Evolutionary conservation across 2,329 filamentous ascomycete genomes (phyloP).

Genomic region (Geosmithia putterillii): DNA sequence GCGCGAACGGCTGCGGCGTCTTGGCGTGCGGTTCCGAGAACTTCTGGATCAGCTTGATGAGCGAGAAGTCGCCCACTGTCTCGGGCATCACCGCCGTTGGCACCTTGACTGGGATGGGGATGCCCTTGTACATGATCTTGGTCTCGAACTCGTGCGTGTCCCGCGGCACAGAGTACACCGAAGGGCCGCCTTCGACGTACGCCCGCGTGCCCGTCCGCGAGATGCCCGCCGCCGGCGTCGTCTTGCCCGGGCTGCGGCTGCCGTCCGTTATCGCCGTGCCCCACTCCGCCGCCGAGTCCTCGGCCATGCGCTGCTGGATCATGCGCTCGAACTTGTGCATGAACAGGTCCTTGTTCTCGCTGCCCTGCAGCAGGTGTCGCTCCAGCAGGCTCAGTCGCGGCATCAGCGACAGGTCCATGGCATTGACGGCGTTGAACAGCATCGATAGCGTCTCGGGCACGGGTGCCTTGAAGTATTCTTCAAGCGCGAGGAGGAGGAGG

Average conservation of each 20-base stretch:
- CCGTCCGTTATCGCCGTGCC: conserved; percentile 21
- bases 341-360: conserved; percentile 91
- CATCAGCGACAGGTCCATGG: conserved; percentile 93
- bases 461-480: conserved; percentile 93
- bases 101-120: conserved; percentile 93
- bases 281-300: conserved; percentile 34
- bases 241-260: conserved; percentile 30
- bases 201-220: conserved; percentile 51
- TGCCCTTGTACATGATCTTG: conserved; percentile 88
- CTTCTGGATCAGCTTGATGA: conserved; percentile 93
- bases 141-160: conserved; percentile 98
- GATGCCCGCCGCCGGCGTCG: conserved; percentile 33
- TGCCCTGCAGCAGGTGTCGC: conserved; percentile 73
- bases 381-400: conserved; percentile 76
- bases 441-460: conserved; percentile 77
- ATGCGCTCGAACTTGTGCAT: conserved; percentile 96
- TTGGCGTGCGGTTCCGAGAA: conserved; percentile 78
- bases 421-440: conserved; percentile 86
- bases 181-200: conserved; percentile 40
- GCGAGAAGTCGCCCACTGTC: conserved; percentile 92
- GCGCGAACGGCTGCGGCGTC: conserved; percentile 68
- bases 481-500: conserved; percentile 75
- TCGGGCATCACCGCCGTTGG: conserved; percentile 89
- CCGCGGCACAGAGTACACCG: conserved; percentile 65
- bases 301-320: conserved; percentile 68